Conservation (phyloP, 176 grass and related monocot species). For the Eragrostis nindensis region DNA sequence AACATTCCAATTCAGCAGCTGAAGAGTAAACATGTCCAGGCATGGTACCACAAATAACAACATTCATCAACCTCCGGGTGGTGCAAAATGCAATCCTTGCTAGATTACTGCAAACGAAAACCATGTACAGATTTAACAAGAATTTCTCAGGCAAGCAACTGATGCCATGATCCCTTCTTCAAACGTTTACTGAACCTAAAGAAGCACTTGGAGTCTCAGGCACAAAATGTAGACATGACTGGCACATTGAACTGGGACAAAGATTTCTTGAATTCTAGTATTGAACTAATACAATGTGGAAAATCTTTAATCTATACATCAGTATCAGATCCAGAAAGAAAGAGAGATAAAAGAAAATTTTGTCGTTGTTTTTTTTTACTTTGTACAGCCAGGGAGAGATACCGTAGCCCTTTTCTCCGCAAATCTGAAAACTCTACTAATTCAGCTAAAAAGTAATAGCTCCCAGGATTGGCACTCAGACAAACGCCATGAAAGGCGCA, state of each 20-base stretch:
- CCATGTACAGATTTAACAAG: neutral
- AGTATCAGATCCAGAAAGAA: constrained; percentile 21
- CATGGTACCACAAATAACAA: too few relatives aligned
- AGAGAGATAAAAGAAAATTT: neutral
- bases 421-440: constrained; percentile 32
- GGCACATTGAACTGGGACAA: neutral
- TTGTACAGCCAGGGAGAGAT: constrained; percentile 34
- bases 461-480: constrained; percentile 10
- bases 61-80: neutral
- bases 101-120: neutral
- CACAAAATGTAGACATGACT: neutral
- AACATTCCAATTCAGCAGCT: neutral
- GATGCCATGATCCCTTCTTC: constrained; percentile 20
- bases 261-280: constrained; percentile 17
- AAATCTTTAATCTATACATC: constrained; percentile 48
- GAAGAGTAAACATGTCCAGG: neutral
- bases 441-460: neutral
- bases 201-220: neutral
- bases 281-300: constrained; percentile 28
- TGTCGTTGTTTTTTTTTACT: constrained; percentile 25
- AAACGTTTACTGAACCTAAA: neutral
- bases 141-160: constrained; percentile 9
- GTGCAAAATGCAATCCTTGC: neutral
- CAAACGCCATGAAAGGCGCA: constrained; percentile 31
- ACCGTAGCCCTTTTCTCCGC: neutral